Conservation (phyloP, 345 rosid species). For the Eucalyptus sp. region DNA sequence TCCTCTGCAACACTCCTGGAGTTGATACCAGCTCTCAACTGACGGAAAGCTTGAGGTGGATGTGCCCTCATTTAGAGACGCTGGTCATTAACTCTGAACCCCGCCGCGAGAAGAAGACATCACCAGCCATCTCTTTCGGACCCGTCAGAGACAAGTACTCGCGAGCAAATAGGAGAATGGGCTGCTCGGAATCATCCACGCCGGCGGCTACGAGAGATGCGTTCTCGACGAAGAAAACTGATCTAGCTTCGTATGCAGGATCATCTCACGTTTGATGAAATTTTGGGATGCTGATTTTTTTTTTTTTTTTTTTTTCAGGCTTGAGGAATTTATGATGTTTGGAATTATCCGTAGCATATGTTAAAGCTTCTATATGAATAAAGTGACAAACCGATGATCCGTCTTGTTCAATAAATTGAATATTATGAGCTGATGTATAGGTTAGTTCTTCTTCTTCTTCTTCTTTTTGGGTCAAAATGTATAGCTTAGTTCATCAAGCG, state of each 20-base stretch:
- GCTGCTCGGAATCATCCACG: too few relatives aligned
- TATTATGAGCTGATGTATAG: neutral
- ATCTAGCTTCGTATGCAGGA: neutral
- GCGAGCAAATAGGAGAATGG: neutral
- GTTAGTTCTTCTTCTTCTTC: neutral
- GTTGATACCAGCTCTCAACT: neutral
- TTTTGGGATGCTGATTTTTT: neutral
- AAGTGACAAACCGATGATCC: neutral
- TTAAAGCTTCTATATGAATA: neutral
- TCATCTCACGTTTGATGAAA: neutral
- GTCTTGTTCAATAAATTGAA: neutral
- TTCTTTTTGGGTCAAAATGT: too few relatives aligned
- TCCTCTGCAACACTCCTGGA: neutral
- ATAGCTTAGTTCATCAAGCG: neutral
- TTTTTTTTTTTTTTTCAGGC: neutral
- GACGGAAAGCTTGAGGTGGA: neutral
- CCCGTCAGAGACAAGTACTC: neutral
- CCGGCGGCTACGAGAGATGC: neutral
- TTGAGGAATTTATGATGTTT: neutral
- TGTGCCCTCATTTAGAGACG: neutral
- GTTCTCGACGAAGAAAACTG: neutral
- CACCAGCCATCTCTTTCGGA: fast-evolving
- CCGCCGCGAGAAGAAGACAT: fast-evolving
- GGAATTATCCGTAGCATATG: neutral
- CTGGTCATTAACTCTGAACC: neutral